Evolutionary conservation across 768 basidiomycete genomes (phyloP).

Genomic region (Cubamyces lactineus): DNA sequence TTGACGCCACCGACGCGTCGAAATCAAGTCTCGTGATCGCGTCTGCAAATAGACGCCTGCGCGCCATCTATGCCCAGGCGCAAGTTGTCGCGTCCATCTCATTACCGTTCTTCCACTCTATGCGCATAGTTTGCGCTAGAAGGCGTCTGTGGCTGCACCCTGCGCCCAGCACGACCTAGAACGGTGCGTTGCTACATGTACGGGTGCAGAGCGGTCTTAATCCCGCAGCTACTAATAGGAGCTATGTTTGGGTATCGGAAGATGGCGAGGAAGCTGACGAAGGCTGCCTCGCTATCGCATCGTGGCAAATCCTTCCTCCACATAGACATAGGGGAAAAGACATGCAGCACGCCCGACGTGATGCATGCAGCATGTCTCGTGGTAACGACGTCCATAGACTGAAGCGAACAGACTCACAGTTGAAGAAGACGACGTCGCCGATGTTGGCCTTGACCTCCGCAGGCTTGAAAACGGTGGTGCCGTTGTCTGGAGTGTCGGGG

Average conservation of each 20-base stretch:
- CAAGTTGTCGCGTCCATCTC: too few species aligned
- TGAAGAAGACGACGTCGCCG: conserved; percentile 59
- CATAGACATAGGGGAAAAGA: too few species aligned
- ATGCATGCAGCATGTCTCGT: too few species aligned
- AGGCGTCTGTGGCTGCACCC: too few species aligned
- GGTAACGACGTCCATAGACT: neutral
- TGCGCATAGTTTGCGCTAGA: too few species aligned
- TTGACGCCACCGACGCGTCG: neutral
- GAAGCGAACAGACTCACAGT: conserved; percentile 43
- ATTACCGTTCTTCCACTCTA: neutral
- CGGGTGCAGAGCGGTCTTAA: neutral
- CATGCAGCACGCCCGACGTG: neutral
- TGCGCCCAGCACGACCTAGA: neutral
- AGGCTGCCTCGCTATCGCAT: too few species aligned
- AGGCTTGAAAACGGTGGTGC: conserved; percentile 51
- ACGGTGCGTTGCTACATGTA: neutral
- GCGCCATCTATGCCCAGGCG: neutral
- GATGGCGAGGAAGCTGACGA: too few species aligned
- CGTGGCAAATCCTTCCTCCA: too few species aligned
- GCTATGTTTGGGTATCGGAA: neutral
- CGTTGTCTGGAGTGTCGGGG: conserved; percentile 47
- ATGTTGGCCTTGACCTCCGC: conserved; percentile 44
- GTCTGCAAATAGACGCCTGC: neutral
- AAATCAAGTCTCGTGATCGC: conserved; percentile 10
- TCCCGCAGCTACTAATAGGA: too few species aligned